These are phyloP conservation scores for Pulveroboletus sp. DNA, from an alignment of 1,284 basidiomycete genomes.

Conservation along the genomic window DNA sequence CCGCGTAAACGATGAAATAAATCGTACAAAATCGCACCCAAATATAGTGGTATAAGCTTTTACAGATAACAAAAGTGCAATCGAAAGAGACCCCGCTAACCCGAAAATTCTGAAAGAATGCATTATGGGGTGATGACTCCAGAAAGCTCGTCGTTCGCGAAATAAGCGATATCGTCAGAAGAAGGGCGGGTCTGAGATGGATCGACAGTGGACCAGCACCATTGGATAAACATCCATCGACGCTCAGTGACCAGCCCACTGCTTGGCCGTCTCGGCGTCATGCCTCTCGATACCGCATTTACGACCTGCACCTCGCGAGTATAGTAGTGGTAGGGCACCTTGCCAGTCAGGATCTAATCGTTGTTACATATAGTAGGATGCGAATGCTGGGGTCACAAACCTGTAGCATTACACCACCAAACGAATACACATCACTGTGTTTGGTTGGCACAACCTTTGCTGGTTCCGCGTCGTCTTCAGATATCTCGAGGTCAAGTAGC, in stretches of 20 bases:
- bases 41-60: not conserved
- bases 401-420: slow-evolving; percentile 22
- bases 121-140: not conserved
- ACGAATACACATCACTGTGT: slow-evolving; percentile 20
- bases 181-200: slow-evolving; percentile 6
- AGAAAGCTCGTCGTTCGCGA: slow-evolving; percentile 5
- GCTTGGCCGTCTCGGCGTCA: slow-evolving; percentile 10
- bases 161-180: slow-evolving; percentile 9
- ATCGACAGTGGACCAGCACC: slow-evolving; percentile 14
- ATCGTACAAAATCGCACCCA: not conserved
- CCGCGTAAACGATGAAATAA: not conserved
- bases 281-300: slow-evolving; percentile 9
- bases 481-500: slow-evolving; percentile 9
- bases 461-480: slow-evolving; percentile 10
- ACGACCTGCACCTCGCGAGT: slow-evolving; percentile 10
- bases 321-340: slow-evolving; percentile 19
- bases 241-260: slow-evolving; percentile 9
- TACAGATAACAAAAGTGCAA: not conserved
- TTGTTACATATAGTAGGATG: not conserved
- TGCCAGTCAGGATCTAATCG: slow-evolving; percentile 14
- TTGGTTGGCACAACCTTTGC: not conserved
- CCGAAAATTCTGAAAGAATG: not conserved
- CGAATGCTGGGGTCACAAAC: slow-evolving; percentile 1
- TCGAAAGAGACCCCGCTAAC: not conserved
- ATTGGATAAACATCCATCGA: slow-evolving; percentile 13